phyloP scores from a whole-genome alignment of 2,329 filamentous ascomycete species.

The Ceratocystis cacaofunesta region DNA sequence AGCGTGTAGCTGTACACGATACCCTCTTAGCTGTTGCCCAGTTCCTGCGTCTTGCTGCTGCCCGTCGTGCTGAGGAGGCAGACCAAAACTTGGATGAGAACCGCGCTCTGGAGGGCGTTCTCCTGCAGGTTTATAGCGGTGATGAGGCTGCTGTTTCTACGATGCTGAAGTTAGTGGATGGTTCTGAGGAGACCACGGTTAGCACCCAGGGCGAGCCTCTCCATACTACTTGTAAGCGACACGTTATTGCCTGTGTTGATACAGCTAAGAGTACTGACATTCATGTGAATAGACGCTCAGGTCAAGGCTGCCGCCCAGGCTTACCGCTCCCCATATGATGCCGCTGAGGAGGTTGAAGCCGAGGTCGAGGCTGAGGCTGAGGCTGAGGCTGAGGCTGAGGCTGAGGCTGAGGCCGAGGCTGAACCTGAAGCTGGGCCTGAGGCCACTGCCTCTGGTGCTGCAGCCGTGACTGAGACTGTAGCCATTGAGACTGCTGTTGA shows the following conservation, averaged over 20 bases:
- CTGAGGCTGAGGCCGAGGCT: conserved; percentile 17
- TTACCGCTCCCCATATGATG: conserved; percentile 33
- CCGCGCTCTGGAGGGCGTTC: conserved; percentile 64
- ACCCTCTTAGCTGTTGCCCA: conserved; percentile 59
- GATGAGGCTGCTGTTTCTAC: conserved; percentile 59
- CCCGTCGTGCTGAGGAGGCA: conserved; percentile 55
- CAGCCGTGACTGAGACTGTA: not conserved
- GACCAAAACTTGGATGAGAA: conserved; percentile 55
- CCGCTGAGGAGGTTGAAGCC: conserved; percentile 19
- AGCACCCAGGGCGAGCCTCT: conserved; percentile 51
- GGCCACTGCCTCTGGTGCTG: not conserved
- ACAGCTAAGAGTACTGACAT: not conserved
- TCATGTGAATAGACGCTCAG: conserved; percentile 24
- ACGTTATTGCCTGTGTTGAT: not conserved
- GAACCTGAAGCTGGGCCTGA: conserved; percentile 16
- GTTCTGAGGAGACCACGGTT: conserved; percentile 49
- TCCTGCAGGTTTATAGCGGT: conserved; percentile 65
- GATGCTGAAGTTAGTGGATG: conserved; percentile 64
- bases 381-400: conserved; percentile 18
- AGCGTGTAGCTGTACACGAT: conserved; percentile 35
- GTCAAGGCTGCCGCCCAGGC: conserved; percentile 34
- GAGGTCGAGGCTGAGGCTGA: conserved; percentile 11
- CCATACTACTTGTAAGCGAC: conserved; percentile 53
- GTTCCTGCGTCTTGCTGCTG: conserved; percentile 66
- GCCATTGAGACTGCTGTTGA: not conserved